Percentiles rank a stretch among this genome's conserved stretches.
phyloP scores from a whole-genome alignment of 2,329 filamentous ascomycete genomes.

The Apiospora koreana region DNA sequence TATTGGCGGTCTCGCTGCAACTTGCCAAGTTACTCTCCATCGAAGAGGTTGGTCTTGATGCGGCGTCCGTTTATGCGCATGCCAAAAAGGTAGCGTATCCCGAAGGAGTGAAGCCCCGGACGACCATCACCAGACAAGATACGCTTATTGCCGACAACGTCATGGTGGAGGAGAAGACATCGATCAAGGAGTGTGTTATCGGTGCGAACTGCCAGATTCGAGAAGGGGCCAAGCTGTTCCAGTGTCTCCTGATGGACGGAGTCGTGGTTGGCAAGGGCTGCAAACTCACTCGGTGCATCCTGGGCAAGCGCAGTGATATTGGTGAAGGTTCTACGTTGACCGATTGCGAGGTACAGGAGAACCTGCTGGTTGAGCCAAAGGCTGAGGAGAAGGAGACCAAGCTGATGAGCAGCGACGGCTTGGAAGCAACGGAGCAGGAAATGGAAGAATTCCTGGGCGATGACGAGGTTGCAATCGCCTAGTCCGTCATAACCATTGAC shows the following conservation, averaged over 20 bases:
- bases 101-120: conserved; percentile 75
- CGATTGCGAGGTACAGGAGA: conserved; percentile 92
- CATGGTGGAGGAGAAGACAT: conserved; percentile 81
- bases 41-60: conserved; percentile 59
- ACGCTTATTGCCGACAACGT: conserved; percentile 87
- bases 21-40: conserved; percentile 80
- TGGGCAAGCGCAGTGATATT: conserved; percentile 79
- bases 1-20: conserved; percentile 79
- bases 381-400: conserved; percentile 69
- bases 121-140: conserved; percentile 80
- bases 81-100: conserved; percentile 79
- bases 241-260: conserved; percentile 91
- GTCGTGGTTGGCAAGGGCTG: conserved; percentile 82
- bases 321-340: conserved; percentile 81
- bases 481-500: neutral
- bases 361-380: conserved; percentile 78
- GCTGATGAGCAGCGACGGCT: conserved; percentile 66
- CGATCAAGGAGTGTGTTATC: conserved; percentile 91
- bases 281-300: conserved; percentile 82
- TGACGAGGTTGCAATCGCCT: conserved; percentile 26
- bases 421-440: conserved; percentile 65
- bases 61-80: conserved; percentile 75
- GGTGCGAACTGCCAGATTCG: conserved; percentile 86
- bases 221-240: conserved; percentile 80
- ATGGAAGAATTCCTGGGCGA: conserved; percentile 40